Evolutionary conservation across 2,329 filamentous ascomycete genomes (phyloP), one percentile per base, ranked within the genome.

Genomic region (Microsporum audouinii): DNA sequence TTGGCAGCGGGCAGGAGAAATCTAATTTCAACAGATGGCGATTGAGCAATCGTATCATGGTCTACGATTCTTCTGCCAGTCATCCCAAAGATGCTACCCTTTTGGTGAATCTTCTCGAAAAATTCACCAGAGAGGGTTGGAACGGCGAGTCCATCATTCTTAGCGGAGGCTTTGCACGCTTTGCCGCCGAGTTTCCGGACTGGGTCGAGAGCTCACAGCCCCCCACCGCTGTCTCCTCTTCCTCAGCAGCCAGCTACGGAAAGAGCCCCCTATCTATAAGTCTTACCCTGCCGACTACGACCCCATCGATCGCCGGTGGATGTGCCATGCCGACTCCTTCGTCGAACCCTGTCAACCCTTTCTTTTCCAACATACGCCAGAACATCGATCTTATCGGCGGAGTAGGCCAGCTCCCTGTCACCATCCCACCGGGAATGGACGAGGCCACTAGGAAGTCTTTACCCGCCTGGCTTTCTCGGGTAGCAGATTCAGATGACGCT

Each of bases 301-400:
- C 38, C 3, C 80, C 81, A 14, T 80, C 79, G 17, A 78, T 90
- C 43, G 82, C 87, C 1, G 94, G 92, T 62, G 92, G 92, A 5
- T 95, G 95, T 64, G 83, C 84, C 62, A 84, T 97, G 71, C 94
- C 94, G 3, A 69, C 74, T 0, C 49, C 49, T 17, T 77, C 78
- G 43, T 80, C 83, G 0, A 81, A 84, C 65, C 85, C 84, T 63
- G 81, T 85, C 0, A 95, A 95, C 68, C 91, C 92, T 0, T 97
- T 99, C 77, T 97, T 97, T 72, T 85, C 86, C 63, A 97, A 96
- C 65, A 97, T 99, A 67, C 85, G 94, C 49, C 94, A 97, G 72
- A 96, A 97, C 65, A 92, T 95, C 84, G 94, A 97, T 70, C 79
- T 99, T 17, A 87, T 95, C 36, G 91, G 90, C 66, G 94, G 94